Evolutionary conservation across 345 rosid genomes (phyloP), one percentile per base, ranked within the genome.

Genomic region (Heritiera fomes): DNA sequence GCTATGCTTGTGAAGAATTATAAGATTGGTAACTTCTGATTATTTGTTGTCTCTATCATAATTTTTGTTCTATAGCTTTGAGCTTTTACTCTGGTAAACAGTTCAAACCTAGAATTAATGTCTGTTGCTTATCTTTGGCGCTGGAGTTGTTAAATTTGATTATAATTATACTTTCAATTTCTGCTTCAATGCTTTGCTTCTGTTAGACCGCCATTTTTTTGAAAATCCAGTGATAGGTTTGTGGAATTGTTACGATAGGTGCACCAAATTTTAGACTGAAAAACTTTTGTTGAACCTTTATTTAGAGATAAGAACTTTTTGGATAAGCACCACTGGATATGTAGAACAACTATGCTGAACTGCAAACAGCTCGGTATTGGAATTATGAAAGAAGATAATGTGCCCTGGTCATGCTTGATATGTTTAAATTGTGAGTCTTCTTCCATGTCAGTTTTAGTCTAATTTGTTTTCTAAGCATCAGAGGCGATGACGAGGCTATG

Each of bases 361-460:
- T 50, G 7, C 45, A 30, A 30, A 53, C 28, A 32, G 14, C 30
- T 71, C 15, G 18, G 15, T 45, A 56, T 52, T 52, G 61, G 60
- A 32, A 40, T 52, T 52, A 46, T 52, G 18, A 71, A 71, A 52
- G 75, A 71, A 52, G 45, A 50, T 71, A 4, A 71, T 17, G 15
- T 52, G 61, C 61, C 8, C 7, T 18, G 9, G 32, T 53, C 75
- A 53, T n/a, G 13, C 43, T 17, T 38, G 15, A 72, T 34, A 72
- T n/a, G 53, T 46, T 52, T 34, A 72, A 17, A 34, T 15, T 53
- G 30, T 7, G 46, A 52, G 7, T 52, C 62, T 23, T 12, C 52
- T 32, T 71, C 30, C 47, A 8, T 72, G 75, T 72, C 18, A 34
- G 46, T 52, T 53, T 53, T 52, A 17, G 46, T 53, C 62, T 53